Base-by-base conservation (phyloP, 2,329 filamentous ascomycete genomes). In the Fusarium duplospermum region DNA sequence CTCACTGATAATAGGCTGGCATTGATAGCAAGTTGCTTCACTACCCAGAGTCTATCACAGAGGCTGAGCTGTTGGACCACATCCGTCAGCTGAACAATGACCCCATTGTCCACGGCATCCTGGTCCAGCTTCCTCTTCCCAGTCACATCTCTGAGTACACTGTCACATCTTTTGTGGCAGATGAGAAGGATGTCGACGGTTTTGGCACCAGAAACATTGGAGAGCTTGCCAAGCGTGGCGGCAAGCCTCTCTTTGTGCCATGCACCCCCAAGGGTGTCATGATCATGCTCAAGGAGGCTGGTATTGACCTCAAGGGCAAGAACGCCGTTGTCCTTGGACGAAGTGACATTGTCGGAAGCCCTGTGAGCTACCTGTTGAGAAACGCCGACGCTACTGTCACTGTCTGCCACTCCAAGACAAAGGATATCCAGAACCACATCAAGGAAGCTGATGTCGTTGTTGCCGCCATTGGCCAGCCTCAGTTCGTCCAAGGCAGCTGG, bases 211-310 rank as follows among this genome's bases (percentile, higher is more conserved):
- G 89, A 80, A 99, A 98, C 86, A 98, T 99, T 81, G 96, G 96
- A 75, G 96, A 98, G 86, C 89, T 99, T 77, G 95, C 96, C 78
- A 99, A 99, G 89, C 92, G 95, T 78, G 96, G 96, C 60, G 96
- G 96, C 52, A 90, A 90, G 75, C 96, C 96, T 56, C 88, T 94
- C 71, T 99, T 99, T 85, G 90, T 93, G 50, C 96, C 96, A 56
- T 99, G 96, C 88, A 99, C 96, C 2, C 96, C 96, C 62, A 96
- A 98, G 86, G 96, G 96, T 80, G 94, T 98, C 80, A 98, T 99
- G 95, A 93, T 94, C 47, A 88, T 99, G 76, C 87, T 99, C 68
- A 85, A 94, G 81, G 94, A 96, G 82, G 91, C 93, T 22, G 95
- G 95, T 9, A 90, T 99, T 45, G 90, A 97, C 64, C 87, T 96